Conservation (phyloP, 179 eudicot species). For the Corrigiola litoralis region DNA sequence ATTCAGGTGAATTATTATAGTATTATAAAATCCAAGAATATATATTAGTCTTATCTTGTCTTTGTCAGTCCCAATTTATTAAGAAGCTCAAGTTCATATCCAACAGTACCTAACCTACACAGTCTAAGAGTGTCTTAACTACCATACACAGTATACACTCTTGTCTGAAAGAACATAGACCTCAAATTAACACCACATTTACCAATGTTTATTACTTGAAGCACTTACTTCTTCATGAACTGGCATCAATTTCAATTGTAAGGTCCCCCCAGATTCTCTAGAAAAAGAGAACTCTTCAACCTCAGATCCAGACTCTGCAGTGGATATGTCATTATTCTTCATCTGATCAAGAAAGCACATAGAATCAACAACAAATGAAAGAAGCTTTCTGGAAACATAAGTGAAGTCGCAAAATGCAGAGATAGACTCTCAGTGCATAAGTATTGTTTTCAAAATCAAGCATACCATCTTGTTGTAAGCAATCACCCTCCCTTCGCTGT, state of each 20-base stretch:
- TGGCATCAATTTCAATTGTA: constrained; percentile 62
- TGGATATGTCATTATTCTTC: constrained; percentile 62
- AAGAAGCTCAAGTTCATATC: too few relatives aligned
- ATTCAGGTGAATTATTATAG: neutral
- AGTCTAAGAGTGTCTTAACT: too few relatives aligned
- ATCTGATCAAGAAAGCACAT: constrained; percentile 34
- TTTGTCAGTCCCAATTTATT: too few relatives aligned
- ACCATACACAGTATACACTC: too few relatives aligned
- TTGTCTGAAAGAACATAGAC: too few relatives aligned
- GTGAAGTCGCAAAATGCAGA: neutral
- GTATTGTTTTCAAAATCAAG: neutral
- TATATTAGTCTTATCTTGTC: too few relatives aligned
- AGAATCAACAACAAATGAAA: neutral
- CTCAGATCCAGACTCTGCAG: constrained; percentile 93
- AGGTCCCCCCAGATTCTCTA: constrained; percentile 42
- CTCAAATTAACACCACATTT: neutral
- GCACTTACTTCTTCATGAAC: constrained; percentile 78
- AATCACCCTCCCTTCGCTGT: constrained; percentile 74
- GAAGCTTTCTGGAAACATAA: neutral
- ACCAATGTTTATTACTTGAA: constrained; percentile 9
- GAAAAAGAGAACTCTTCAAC: constrained; percentile 77
- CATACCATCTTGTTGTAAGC: constrained; percentile 56
- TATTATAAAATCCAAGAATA: neutral
- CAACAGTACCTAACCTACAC: too few relatives aligned
- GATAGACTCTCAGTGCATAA: neutral